Evolutionary conservation across 805 yeast genomes (phyloP).

Genomic region (Nakazawaea siamensis): DNA sequence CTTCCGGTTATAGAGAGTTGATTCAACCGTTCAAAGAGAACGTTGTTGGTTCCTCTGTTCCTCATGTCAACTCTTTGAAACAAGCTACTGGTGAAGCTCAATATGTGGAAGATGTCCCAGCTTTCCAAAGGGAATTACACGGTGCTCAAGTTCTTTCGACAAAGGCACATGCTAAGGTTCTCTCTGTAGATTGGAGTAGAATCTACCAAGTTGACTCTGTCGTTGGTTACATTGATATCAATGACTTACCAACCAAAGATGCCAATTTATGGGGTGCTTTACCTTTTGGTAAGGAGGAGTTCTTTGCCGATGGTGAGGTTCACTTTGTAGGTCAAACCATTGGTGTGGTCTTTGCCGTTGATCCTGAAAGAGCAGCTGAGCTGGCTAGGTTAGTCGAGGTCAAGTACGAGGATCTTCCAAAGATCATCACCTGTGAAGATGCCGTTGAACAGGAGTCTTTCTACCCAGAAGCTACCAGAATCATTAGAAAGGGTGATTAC

Average conservation of each 20-base stretch:
- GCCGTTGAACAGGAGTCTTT: slow-evolving; percentile 32
- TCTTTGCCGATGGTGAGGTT: slow-evolving; percentile 34
- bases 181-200: slow-evolving; percentile 28
- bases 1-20: slow-evolving; percentile 30
- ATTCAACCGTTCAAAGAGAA: slow-evolving; percentile 27
- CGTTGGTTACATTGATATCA: slow-evolving; percentile 32
- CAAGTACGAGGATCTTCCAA: slow-evolving; percentile 32
- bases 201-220: slow-evolving; percentile 30
- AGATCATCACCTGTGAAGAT: slow-evolving; percentile 33
- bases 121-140: slow-evolving; percentile 30
- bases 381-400: slow-evolving; percentile 34
- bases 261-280: slow-evolving; percentile 35
- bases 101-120: slow-evolving; percentile 37
- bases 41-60: slow-evolving; percentile 31
- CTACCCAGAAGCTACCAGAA: slow-evolving; percentile 25
- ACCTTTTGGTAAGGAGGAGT: slow-evolving; percentile 32
- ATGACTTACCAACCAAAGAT: slow-evolving; percentile 27
- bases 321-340: slow-evolving; percentile 34
- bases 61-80: slow-evolving; percentile 36
- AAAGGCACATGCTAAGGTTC: slow-evolving; percentile 33
- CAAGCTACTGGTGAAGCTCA: slow-evolving; percentile 41
- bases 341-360: slow-evolving; percentile 30
- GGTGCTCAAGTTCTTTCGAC: slow-evolving; percentile 36
- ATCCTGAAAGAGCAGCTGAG: slow-evolving; percentile 30
- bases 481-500: slow-evolving; percentile 30